Evolutionary conservation across 768 basidiomycete genomes (phyloP).

Genomic region (Sarcomyxa edulis): DNA sequence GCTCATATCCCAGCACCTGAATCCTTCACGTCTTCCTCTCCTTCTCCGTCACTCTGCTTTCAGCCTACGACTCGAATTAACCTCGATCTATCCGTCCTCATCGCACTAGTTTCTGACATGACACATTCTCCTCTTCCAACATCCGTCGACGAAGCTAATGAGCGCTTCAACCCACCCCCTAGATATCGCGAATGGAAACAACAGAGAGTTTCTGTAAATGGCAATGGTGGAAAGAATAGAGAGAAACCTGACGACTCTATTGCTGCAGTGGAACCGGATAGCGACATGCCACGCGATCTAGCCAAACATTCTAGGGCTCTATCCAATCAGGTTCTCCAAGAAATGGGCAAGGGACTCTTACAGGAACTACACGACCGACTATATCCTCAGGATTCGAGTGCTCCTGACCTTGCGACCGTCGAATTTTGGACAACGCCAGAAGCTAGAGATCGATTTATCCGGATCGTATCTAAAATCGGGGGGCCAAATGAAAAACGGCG

Average conservation of each 20-base stretch:
- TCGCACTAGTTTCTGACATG: constrained; percentile 80
- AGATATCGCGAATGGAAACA: constrained; percentile 59
- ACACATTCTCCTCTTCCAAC: constrained; percentile 66
- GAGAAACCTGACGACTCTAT: constrained; percentile 16
- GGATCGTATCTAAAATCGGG: constrained; percentile 80
- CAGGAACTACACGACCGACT: constrained; percentile 57
- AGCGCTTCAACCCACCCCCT: constrained; percentile 57
- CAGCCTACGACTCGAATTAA: constrained; percentile 61
- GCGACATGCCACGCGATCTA: no score
- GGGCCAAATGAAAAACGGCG: constrained; percentile 62
- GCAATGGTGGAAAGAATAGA: constrained; percentile 10
- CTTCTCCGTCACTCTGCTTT: constrained; percentile 15
- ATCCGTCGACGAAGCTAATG: constrained; percentile 49
- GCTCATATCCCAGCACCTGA: constrained; percentile 15
- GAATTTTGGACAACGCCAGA: constrained; percentile 81
- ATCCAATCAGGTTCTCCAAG: constrained; percentile 66
- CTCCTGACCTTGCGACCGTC: constrained; percentile 19
- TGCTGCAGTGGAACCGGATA: constrained; percentile 20
- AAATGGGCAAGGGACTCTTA: constrained; percentile 60
- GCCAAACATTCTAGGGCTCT: constrained; percentile 66
- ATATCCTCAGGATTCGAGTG: constrained; percentile 10
- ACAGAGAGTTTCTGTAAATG: constrained; percentile 19
- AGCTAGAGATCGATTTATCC: constrained; percentile 63
- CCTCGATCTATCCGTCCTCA: constrained; percentile 79
- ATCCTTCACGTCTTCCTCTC: constrained; percentile 5